Conservation (phyloP, 495 filamentous ascomycete species). For the Neurospora sp. region DNA sequence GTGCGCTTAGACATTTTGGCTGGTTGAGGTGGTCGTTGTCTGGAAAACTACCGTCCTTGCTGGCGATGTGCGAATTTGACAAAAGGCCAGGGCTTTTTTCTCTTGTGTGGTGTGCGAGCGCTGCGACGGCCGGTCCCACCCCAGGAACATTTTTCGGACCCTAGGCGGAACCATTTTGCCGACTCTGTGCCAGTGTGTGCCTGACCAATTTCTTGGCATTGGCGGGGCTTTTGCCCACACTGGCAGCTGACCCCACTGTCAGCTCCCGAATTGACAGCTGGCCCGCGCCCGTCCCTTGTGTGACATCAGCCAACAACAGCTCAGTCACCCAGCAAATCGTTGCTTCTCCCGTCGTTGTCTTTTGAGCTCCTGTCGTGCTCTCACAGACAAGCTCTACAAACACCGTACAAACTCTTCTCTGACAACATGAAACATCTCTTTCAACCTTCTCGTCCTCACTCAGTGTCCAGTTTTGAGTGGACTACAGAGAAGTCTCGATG, state of each 20-base stretch:
- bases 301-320: background rate
- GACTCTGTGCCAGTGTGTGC: constrained; percentile 3
- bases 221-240: background rate
- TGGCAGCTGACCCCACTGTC: background rate
- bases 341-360: background rate
- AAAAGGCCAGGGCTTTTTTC: constrained; percentile 22
- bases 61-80: constrained; percentile 21
- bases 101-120: constrained; percentile 10
- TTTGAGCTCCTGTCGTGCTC: background rate
- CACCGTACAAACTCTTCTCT: background rate
- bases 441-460: background rate
- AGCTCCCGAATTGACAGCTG: background rate
- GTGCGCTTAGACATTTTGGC: constrained; percentile 93
- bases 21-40: constrained; percentile 19
- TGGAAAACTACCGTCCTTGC: constrained; percentile 14
- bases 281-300: background rate
- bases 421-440: background rate
- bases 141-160: constrained; percentile 5
- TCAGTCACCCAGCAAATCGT: background rate
- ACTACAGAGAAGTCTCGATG: background rate
- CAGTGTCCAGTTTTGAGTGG: background rate
- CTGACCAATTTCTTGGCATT: background rate
- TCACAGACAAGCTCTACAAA: background rate
- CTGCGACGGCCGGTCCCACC: background rate
- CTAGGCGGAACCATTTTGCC: constrained; percentile 23